A percentile compares a stretch with the other conserved stretches of the same genome.
phyloP scores from a whole-genome alignment of 305 asterid genomes.

The Euphrasia arctica region DNA sequence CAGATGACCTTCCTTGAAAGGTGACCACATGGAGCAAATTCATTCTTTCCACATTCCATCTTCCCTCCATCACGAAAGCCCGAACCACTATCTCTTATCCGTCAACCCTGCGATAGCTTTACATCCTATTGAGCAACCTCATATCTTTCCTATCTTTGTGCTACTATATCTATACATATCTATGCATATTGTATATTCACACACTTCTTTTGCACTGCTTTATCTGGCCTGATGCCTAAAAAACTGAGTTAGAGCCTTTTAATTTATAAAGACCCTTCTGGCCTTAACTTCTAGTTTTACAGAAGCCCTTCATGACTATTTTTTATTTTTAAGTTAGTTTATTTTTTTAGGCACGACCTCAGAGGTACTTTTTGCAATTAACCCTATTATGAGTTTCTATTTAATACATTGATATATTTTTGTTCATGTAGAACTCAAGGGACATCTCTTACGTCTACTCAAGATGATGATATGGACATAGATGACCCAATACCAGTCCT shows the following conservation, averaged over 20 bases:
- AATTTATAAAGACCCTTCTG: background rate
- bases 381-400: background rate
- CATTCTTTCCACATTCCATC: no score
- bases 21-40: no score
- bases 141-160: no score
- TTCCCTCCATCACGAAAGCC: no score
- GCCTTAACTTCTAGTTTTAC: background rate
- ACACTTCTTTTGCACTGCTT: no score
- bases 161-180: no score
- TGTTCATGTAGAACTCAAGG: slow-evolving; percentile 43
- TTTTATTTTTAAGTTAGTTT: background rate
- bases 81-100: no score
- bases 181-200: no score
- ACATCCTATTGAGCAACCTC: no score
- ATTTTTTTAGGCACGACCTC: background rate
- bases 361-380: background rate
- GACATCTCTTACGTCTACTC: slow-evolving; percentile 39
- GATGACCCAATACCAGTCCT: slow-evolving; percentile 51
- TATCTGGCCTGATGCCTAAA: no score
- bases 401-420: background rate
- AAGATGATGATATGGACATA: slow-evolving; percentile 71
- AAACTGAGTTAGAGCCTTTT: background rate
- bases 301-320: background rate
- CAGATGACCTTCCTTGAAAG: no score
- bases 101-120: no score